These are phyloP conservation scores for Zelonia costaricensis DNA, from an alignment of 208 protist genomes.

Conservation along the genomic window DNA sequence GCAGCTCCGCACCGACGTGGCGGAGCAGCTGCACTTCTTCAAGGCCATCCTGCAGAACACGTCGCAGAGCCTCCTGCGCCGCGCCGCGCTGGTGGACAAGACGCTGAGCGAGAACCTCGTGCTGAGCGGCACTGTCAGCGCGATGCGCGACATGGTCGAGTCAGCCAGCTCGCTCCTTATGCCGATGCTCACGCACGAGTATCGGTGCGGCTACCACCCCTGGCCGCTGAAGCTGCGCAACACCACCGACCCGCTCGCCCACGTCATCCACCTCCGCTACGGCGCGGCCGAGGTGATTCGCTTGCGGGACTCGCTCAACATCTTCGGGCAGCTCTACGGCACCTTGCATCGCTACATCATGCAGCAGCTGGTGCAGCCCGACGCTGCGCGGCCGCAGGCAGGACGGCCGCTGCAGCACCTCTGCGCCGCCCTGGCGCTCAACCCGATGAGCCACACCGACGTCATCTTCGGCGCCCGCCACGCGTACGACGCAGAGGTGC, in stretches of 20 bases:
- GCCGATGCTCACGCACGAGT: conserved; percentile 84
- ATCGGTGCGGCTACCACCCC: conserved; percentile 84
- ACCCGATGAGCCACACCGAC: conserved; percentile 53
- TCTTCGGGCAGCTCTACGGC: conserved; percentile 70
- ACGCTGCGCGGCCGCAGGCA: conserved; percentile 45
- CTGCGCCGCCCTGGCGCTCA: conserved; percentile 61
- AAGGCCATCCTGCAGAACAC: conserved; percentile 46
- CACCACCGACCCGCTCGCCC: conserved; percentile 71
- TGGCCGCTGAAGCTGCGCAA: conserved; percentile 89
- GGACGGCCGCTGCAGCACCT: conserved; percentile 52
- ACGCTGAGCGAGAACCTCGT: conserved; percentile 61
- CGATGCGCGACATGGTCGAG: conserved; percentile 60
- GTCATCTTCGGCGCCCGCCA: conserved; percentile 63
- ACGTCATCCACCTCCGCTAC: conserved; percentile 70
- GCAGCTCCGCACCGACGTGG: conserved; percentile 32
- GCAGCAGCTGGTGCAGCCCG: conserved; percentile 37
- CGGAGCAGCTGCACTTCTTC: conserved; percentile 57
- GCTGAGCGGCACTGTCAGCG: conserved; percentile 53
- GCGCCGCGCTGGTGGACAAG: conserved; percentile 52
- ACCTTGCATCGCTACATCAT: conserved; percentile 63
- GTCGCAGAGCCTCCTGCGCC: conserved; percentile 49
- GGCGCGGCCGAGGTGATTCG: conserved; percentile 56
- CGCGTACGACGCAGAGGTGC: conserved; percentile 55
- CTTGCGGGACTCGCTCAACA: conserved; percentile 64
- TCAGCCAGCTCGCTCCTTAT: conserved; percentile 61